Evolutionary conservation across 2,329 filamentous ascomycete genomes (phyloP).

Genomic region (Aspergillus nomiae): DNA sequence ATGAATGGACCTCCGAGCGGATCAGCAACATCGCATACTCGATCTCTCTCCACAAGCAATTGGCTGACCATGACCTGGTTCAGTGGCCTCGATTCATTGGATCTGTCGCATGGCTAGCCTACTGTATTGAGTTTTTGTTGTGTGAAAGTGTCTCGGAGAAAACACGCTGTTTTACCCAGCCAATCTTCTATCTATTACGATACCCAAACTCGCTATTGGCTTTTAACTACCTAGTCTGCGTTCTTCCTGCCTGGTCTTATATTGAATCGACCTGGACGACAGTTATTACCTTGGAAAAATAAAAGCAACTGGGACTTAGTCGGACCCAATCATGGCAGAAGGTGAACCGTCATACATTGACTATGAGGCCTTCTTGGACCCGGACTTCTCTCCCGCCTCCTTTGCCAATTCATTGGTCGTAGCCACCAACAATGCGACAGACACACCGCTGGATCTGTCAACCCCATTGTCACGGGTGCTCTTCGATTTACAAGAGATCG

Average conservation of each 20-base stretch:
- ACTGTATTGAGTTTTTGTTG: not conserved
- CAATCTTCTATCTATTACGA: not conserved
- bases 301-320: not conserved
- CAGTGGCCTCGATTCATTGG: not conserved
- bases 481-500: slow-evolving; percentile 95
- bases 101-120: not conserved
- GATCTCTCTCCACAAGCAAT: slow-evolving; percentile 10
- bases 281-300: not conserved
- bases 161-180: not conserved
- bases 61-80: not conserved
- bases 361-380: slow-evolving; percentile 86
- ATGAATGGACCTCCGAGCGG: slow-evolving; percentile 9
- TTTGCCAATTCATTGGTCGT: slow-evolving; percentile 91
- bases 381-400: slow-evolving; percentile 74
- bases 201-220: not conserved
- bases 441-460: slow-evolving; percentile 87
- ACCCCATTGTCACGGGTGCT: slow-evolving; percentile 91
- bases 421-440: slow-evolving; percentile 86
- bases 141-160: not conserved
- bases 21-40: slow-evolving; percentile 7
- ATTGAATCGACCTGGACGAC: not conserved
- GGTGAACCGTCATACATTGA: slow-evolving; percentile 80
- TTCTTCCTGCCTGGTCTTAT: not conserved
- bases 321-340: slow-evolving; percentile 33
- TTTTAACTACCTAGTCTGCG: not conserved